Conservation (phyloP, 768 basidiomycete genomes). For the Sistotremastrum niveocremeum region DNA sequence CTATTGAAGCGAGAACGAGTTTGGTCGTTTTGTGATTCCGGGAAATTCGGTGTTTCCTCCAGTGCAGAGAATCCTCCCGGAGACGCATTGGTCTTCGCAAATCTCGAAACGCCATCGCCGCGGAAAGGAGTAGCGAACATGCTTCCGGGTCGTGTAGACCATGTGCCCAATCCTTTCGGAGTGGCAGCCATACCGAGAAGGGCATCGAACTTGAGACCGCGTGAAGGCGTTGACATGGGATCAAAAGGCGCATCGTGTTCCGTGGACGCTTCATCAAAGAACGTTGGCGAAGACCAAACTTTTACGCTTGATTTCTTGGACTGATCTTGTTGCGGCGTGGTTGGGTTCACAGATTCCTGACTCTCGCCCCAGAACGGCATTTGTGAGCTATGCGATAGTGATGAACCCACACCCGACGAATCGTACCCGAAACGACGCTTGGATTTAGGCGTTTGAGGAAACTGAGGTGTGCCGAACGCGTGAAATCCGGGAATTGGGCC, state of each 20-base stretch:
- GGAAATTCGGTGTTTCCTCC: too few relatives aligned
- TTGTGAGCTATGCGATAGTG: slow-evolving; percentile 15
- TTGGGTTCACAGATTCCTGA: slow-evolving; percentile 18
- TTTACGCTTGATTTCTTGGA: slow-evolving; percentile 17
- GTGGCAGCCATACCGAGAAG: slow-evolving; percentile 33
- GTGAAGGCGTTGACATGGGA: slow-evolving; percentile 69
- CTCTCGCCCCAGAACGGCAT: slow-evolving; percentile 31
- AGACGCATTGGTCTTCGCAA: too few relatives aligned
- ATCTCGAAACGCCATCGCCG: slow-evolving; percentile 2
- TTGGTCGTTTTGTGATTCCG: too few relatives aligned
- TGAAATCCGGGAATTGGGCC: slow-evolving; percentile 13
- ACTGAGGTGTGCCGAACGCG: not conserved
- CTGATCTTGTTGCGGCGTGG: slow-evolving; percentile 11
- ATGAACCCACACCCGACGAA: slow-evolving; percentile 15
- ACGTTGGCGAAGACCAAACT: slow-evolving; percentile 28
- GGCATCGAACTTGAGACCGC: slow-evolving; percentile 49
- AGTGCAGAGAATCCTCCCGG: too few relatives aligned
- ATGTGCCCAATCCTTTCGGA: slow-evolving; percentile 37
- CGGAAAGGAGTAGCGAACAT: slow-evolving; percentile 43
- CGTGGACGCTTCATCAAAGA: slow-evolving; percentile 17
- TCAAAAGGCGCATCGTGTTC: slow-evolving; percentile 54
- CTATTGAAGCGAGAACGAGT: too few relatives aligned
- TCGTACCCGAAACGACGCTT: slow-evolving; percentile 31
- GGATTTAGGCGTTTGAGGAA: slow-evolving; percentile 32
- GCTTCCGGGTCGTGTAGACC: slow-evolving; percentile 28